phyloP scores from a whole-genome alignment of 2,329 filamentous ascomycete species.

The Fusarium pseudograminearum region DNA sequence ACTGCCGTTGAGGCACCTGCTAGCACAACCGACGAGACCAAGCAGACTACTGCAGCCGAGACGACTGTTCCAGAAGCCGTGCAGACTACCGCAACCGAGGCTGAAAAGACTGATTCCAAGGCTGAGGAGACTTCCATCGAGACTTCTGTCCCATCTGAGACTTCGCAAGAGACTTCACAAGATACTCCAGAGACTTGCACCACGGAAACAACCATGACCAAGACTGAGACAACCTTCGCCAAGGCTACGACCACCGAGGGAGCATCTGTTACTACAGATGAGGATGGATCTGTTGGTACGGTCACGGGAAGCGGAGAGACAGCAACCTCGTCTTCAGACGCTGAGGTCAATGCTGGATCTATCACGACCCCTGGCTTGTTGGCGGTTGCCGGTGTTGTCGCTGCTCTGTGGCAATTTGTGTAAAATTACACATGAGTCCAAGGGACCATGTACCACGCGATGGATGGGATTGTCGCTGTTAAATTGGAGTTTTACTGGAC shows the following conservation, averaged over 20 bases:
- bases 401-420: conserved; percentile 23
- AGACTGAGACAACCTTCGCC: conserved; percentile 5
- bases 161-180: not conserved
- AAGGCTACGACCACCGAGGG: conserved; percentile 12
- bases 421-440: not conserved
- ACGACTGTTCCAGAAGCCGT: not conserved
- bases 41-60: conserved; percentile 2
- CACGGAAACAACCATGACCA: not conserved
- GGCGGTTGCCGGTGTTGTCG: conserved; percentile 1
- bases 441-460: not conserved
- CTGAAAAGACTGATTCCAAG: conserved; percentile 1
- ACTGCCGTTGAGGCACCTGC: not conserved
- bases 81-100: not conserved
- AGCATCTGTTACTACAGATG: not conserved
- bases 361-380: not conserved
- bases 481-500: not conserved
- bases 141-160: not conserved
- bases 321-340: not conserved
- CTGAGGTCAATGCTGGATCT: conserved; percentile 10
- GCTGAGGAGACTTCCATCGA: not conserved
- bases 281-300: not conserved
- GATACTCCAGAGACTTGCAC: not conserved
- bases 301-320: conserved; percentile 1
- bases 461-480: not conserved
- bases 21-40: not conserved